Conservation (phyloP, 2,329 filamentous ascomycete genomes). For the Aspergillus tubingensis region DNA sequence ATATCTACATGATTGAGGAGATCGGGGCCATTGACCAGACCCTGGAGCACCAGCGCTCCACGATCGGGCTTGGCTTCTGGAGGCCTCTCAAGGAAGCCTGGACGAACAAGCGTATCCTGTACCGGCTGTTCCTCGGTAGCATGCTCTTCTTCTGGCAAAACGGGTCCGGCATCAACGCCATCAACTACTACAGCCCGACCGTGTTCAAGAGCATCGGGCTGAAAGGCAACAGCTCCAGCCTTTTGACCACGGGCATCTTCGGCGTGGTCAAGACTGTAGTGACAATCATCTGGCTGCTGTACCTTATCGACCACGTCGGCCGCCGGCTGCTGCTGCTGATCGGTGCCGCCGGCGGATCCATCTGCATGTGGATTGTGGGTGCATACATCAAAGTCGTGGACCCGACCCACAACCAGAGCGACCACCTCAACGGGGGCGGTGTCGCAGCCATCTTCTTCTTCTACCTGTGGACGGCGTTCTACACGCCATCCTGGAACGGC, state of each 20-base stretch:
- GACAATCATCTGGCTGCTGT: constrained; percentile 69
- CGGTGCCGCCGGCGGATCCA: constrained; percentile 63
- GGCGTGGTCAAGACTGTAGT: constrained; percentile 72
- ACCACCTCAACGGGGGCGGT: constrained; percentile 32
- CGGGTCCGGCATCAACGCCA: constrained; percentile 72
- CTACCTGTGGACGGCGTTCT: constrained; percentile 74
- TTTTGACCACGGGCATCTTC: constrained; percentile 73
- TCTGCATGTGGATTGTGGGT: constrained; percentile 42
- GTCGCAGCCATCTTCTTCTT: constrained; percentile 63
- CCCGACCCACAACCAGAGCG: constrained; percentile 26
- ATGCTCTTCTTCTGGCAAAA: constrained; percentile 81
- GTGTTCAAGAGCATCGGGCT: constrained; percentile 69
- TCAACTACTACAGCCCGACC: constrained; percentile 73
- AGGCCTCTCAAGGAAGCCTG: constrained; percentile 64
- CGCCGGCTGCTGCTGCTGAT: constrained; percentile 65
- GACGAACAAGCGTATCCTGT: constrained; percentile 61
- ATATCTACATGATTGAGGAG: constrained; percentile 72
- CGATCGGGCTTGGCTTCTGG: constrained; percentile 73
- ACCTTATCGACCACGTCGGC: constrained; percentile 66
- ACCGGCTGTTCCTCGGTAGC: constrained; percentile 71
- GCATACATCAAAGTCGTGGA: constrained; percentile 41
- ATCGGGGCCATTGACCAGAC: constrained; percentile 70
- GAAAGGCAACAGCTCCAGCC: constrained; percentile 58
- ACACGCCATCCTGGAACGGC: constrained; percentile 73
- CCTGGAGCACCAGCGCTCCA: constrained; percentile 63